phyloP scores from a whole-genome alignment of 1,139 yeast species.

The Zygotorulaspora mrakii region DNA sequence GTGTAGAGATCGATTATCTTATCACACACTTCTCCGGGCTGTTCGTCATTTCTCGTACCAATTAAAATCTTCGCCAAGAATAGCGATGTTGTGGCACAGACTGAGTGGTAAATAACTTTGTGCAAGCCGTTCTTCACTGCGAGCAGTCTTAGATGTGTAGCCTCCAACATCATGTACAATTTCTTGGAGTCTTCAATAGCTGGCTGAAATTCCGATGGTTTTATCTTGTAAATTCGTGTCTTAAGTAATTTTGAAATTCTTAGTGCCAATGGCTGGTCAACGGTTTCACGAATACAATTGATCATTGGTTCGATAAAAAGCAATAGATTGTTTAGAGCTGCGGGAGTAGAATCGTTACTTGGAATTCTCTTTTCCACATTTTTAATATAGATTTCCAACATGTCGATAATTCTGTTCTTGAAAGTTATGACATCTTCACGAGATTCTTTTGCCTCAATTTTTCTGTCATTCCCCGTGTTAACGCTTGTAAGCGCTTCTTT shows the following conservation, averaged over 20 bases:
- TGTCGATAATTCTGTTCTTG: conserved; percentile 73
- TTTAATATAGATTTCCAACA: conserved; percentile 60
- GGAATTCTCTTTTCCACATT: conserved; percentile 28
- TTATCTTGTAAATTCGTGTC: conserved; percentile 56
- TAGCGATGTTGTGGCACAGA: conserved; percentile 42
- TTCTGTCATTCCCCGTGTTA: conserved; percentile 62
- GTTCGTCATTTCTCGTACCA: conserved; percentile 15
- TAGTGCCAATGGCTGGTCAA: conserved; percentile 64
- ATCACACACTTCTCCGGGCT: conserved; percentile 34
- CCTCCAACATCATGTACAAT: conserved; percentile 17
- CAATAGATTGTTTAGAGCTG: conserved; percentile 32
- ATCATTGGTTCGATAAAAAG: conserved; percentile 57
- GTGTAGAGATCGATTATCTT: conserved; percentile 55
- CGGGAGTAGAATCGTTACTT: conserved; percentile 7
- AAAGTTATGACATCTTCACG: conserved; percentile 74
- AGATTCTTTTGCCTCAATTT: conserved; percentile 69
- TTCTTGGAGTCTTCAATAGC: conserved; percentile 21
- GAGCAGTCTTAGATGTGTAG: conserved; percentile 35
- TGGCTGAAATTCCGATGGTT: conserved; percentile 23
- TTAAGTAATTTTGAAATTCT: conserved; percentile 73
- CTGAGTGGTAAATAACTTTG: conserved; percentile 24
- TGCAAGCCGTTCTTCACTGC: conserved; percentile 34
- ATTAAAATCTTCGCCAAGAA: conserved; percentile 57
- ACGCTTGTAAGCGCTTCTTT: conserved; percentile 53
- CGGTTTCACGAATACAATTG: conserved; percentile 57